phyloP scores from a whole-genome alignment of 768 basidiomycete species.

The Exidia glandulosa region DNA sequence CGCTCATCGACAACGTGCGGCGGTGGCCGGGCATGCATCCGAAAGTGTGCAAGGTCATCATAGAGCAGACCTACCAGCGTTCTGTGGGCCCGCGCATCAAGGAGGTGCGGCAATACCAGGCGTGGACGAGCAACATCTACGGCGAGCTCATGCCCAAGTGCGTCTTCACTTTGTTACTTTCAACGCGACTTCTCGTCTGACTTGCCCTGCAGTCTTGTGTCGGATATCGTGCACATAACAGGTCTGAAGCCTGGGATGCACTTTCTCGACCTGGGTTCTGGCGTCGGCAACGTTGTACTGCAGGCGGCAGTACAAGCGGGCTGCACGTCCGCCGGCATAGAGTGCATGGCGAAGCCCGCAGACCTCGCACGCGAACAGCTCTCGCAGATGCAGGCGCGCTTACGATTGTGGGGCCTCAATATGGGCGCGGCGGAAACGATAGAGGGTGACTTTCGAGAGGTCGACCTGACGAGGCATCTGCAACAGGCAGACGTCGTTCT shows the following conservation, averaged over 20 bases:
- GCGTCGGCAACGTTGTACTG: conserved; percentile 75
- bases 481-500: conserved; percentile 83
- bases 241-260: conserved; percentile 47
- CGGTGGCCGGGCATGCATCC: conserved; percentile 42
- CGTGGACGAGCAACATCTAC: conserved; percentile 78
- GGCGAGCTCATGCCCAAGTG: conserved; percentile 76
- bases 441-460: conserved; percentile 77
- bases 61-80: conserved; percentile 90
- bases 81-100: conserved; percentile 85
- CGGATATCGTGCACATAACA: conserved; percentile 48
- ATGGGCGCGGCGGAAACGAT: conserved; percentile 69
- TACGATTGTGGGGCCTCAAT: conserved; percentile 83
- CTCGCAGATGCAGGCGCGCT: conserved; percentile 62
- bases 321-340: conserved; percentile 67
- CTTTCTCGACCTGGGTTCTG: conserved; percentile 78
- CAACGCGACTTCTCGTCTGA: conserved; percentile 14
- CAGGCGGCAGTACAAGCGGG: conserved; percentile 77
- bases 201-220: no score
- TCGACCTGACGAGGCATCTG: conserved; percentile 52
- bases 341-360: conserved; percentile 70
- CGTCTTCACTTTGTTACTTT: no score
- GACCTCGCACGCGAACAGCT: conserved; percentile 68
- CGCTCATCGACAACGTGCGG: conserved; percentile 35
- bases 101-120: conserved; percentile 66
- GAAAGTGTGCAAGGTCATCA: conserved; percentile 58